Conservation (phyloP, 2,329 filamentous ascomycete genomes). For the Dactylellina drechsleri region DNA sequence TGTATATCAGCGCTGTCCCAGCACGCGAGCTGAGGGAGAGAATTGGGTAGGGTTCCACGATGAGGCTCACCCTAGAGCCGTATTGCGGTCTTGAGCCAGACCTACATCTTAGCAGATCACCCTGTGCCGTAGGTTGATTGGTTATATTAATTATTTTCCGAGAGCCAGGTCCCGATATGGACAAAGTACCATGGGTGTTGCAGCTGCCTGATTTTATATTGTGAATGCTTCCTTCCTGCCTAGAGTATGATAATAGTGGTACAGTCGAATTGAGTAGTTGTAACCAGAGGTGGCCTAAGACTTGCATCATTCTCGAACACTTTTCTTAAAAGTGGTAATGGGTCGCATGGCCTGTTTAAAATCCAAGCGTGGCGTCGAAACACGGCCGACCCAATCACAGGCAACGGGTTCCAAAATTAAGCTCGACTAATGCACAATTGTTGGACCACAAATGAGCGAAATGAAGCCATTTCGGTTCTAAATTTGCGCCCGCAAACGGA, state of each 20-base stretch:
- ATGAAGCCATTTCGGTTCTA: conserved; percentile 40
- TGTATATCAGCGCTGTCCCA: background rate
- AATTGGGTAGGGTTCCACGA: conserved; percentile 52
- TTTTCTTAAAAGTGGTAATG: conserved; percentile 34
- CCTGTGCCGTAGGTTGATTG: conserved; percentile 11
- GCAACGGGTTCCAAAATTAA: background rate
- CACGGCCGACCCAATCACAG: conserved; percentile 24
- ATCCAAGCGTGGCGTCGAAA: conserved; percentile 1
- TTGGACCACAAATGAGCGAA: conserved; percentile 37
- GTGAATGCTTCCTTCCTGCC: conserved; percentile 42
- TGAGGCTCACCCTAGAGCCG: conserved; percentile 29
- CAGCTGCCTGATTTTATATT: conserved; percentile 52
- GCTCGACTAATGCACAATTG: conserved; percentile 23
- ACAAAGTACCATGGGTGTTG: conserved; percentile 31
- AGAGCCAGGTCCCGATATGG: conserved; percentile 43
- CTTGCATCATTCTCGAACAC: conserved; percentile 45
- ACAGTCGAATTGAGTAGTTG: conserved; percentile 48
- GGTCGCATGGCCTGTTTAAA: conserved; percentile 36
- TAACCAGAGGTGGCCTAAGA: conserved; percentile 32
- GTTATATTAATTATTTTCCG: conserved; percentile 52
- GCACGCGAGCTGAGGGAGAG: conserved; percentile 17
- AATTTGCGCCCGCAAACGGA: conserved; percentile 48
- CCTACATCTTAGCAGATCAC: conserved; percentile 12
- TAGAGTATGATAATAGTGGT: conserved; percentile 50
- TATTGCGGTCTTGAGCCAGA: conserved; percentile 45